Base-by-base conservation (phyloP, 2,329 filamentous ascomycete species). In the Apiospora arundinis region DNA sequence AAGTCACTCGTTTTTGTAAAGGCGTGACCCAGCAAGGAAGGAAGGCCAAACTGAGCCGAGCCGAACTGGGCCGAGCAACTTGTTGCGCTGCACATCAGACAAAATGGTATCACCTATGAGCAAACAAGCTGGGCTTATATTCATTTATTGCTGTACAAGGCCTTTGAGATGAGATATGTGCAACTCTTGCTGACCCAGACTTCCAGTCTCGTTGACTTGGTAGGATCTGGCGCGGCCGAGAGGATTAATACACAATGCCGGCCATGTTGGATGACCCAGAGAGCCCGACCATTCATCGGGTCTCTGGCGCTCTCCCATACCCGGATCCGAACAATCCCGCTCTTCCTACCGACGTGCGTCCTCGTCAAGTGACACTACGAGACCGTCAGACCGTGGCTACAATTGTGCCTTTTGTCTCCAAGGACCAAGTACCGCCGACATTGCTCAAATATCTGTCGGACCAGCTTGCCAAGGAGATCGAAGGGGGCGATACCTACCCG, bases 401-500 rank as follows among this genome's bases (percentile, higher is more conserved):
- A 1, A 87, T 97, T 63, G 88, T 97, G 68, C 95, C 95, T 12
- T 95, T 97, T 81, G 91, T 90, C 23, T 92, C 92, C n/a, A 89
- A 89, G 23, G 85, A 90, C 71, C 90, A 95, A 78, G 91, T 97
- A n/a, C 95, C 95, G 2, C 84, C 86, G 49, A 91, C 92, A 8
- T 85, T 97, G 71, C 85, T 95, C 46, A 87, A 87, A 49, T 96
- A 97, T 78, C 89, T 97, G 66, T 93, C 90, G 76, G 92, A 94
- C 78, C 92, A 96, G 83, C 88, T 97, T 77, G 95, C 95, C 81
- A 92, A 93, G 82, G 95, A 97, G 82, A 96, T 97, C 78, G 93
- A 96, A 78, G 93, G 94, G 81, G 95, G 95, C 71, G 94, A 97
- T 81, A 97, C 95, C 1, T 97, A 97, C 81, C 94, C 95, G 28